phyloP scores from a whole-genome alignment of 148 eudicot species.

The Fallopia convolvulus region DNA sequence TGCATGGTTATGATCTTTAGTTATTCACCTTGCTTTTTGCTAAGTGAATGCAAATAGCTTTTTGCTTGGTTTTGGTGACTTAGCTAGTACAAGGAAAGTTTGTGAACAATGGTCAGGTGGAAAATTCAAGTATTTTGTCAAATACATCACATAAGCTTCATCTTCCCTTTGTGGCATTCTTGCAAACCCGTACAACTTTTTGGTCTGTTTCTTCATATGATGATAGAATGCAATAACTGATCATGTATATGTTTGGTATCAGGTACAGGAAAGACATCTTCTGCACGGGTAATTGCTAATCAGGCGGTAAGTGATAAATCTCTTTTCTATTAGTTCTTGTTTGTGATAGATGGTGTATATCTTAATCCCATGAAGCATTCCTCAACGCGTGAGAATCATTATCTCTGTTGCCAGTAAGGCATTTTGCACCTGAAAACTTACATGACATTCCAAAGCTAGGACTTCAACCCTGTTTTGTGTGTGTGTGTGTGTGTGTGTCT shows the following conservation, averaged over 20 bases:
- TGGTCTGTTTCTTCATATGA: background rate
- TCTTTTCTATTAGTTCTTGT: background rate
- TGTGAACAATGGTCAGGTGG: background rate
- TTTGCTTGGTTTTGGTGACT: background rate
- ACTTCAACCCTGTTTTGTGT: background rate
- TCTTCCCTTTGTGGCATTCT: background rate
- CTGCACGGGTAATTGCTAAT: conserved; percentile 95
- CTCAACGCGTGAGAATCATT: background rate
- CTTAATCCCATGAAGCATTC: background rate
- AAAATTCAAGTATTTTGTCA: background rate
- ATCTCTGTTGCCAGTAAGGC: background rate
- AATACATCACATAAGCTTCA: background rate
- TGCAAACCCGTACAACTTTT: background rate
- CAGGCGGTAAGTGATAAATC: conserved; percentile 61
- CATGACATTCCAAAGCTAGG: background rate
- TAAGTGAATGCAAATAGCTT: background rate
- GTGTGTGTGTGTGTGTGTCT: no score
- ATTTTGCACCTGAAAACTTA: background rate
- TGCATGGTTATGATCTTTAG: background rate
- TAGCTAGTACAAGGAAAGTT: background rate
- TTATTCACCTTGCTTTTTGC: background rate
- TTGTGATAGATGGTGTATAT: background rate
- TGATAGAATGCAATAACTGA: background rate
- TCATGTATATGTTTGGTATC: conserved; percentile 17
- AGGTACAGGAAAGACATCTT: conserved; percentile 99